Base-by-base conservation (phyloP, 768 basidiomycete species). In the Kwoniella dendrophila region DNA sequence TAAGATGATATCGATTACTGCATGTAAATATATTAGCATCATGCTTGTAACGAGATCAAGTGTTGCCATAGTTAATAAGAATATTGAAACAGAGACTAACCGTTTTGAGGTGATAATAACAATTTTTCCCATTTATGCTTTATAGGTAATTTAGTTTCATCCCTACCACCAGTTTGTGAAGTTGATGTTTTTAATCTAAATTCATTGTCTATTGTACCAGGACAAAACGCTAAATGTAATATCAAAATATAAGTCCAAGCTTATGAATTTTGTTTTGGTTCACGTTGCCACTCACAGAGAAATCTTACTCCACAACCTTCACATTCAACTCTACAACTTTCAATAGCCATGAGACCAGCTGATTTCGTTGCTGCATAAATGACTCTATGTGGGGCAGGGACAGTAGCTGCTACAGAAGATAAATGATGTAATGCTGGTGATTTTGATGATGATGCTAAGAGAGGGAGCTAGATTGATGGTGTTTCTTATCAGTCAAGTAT, bases 311-410 rank as follows among this genome's bases (percentile, higher is more conserved):
- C 77, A 32, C 61, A 67, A n/a, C 74, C 71, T 41, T 73, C 67
- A 59, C 73, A 70, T 63, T 76, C 73, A 6, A 69, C 66, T 47
- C 75, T 63, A 63, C 68, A 71, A 33, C 62, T 64, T 41, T 74
- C 77, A 27, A 75, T 63, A 32, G 71, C 73, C 66, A 72, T 71
- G 27, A 77, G 62, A n/a, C 59, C 74, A 1, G 92, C 89, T 2
- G 88, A 83, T 77, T 97, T 96, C 10, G 88, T 90, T 2, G 91
- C 86, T 0, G 84, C 86, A 74, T 97, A 97, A 34, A 97, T 80
- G 0, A 90, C 81, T 6, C 93, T 87, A 0, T 90, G 92, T 0
- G 93, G 93, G 0, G 92, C 86, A 2, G 93, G 90, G 34, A 93
- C 86, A 5, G 88, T 81, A 2, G 90, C 86, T 2, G 88, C 93